Conservation (phyloP, 2,329 filamentous ascomycete species). For the Nannizziopsis arthrosporioides region DNA sequence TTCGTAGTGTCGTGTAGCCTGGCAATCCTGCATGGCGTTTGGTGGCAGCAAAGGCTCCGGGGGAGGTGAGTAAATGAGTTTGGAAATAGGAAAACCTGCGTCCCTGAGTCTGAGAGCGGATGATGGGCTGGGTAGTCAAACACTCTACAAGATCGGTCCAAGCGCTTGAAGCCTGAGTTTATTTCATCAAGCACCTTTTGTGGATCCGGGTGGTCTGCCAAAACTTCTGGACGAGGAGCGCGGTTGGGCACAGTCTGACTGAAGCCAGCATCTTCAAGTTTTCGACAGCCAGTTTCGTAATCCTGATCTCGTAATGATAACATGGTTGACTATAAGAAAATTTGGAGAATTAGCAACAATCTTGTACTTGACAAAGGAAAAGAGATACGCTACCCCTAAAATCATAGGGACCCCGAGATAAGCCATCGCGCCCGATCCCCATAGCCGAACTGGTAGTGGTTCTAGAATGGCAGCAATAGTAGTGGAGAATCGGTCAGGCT, state of each 20-base stretch:
- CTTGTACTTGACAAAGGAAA: not conserved
- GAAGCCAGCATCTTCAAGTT: constrained; percentile 18
- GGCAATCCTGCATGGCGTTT: not conserved
- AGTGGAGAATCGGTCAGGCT: constrained; percentile 17
- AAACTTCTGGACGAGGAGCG: constrained; percentile 10
- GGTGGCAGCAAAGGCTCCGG: not conserved
- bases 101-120: constrained; percentile 2
- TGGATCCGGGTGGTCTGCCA: constrained; percentile 9
- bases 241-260: constrained; percentile 17
- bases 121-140: constrained; percentile 19
- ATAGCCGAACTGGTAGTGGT: constrained; percentile 18
- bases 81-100: constrained; percentile 15
- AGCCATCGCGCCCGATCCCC: constrained; percentile 17
- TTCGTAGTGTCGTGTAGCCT: constrained; percentile 11
- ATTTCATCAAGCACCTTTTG: constrained; percentile 16
- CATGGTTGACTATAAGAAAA: constrained; percentile 13
- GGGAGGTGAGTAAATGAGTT: constrained; percentile 15
- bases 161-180: constrained; percentile 18
- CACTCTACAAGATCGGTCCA: constrained; percentile 17
- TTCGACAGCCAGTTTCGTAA: constrained; percentile 16
- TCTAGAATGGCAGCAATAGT: constrained; percentile 16
- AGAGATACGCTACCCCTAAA: constrained; percentile 11
- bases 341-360: constrained; percentile 10
- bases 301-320: constrained; percentile 19
- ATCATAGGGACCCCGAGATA: constrained; percentile 19